These are phyloP conservation scores for Globisporangium orthogonon DNA, from an alignment of 352 stramenopile species.

Conservation along the genomic window DNA sequence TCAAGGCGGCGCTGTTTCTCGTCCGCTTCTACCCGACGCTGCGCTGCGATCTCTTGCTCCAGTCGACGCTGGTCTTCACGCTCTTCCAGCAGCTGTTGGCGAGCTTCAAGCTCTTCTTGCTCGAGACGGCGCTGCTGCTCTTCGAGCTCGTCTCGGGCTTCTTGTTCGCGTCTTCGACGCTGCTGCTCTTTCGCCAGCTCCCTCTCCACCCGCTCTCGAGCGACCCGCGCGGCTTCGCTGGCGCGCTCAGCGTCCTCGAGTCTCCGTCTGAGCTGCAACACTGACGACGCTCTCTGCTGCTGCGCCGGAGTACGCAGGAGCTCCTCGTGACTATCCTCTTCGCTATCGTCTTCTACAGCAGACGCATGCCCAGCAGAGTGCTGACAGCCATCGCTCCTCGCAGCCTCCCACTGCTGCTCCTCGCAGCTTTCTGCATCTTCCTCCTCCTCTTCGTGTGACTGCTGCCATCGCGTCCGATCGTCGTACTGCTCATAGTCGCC, in stretches of 20 bases:
- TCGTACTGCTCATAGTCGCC: conserved; percentile 1
- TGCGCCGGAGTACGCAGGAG: not conserved
- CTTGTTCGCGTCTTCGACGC: conserved; percentile 1
- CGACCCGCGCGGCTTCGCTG: conserved; percentile 26
- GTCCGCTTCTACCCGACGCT: conserved; percentile 3
- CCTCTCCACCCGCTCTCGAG: conserved; percentile 24
- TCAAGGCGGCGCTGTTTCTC: not conserved
- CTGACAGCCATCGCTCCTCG: too few relatives aligned
- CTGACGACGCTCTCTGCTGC: conserved; percentile 18
- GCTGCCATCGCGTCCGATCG: too few relatives aligned
- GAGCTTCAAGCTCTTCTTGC: too few relatives aligned
- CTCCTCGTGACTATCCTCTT: conserved; percentile 10
- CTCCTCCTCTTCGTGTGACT: too few relatives aligned
- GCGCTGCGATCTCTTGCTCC: conserved; percentile 6
- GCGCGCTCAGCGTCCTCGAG: conserved; percentile 35
- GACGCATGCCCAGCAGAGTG: too few relatives aligned
- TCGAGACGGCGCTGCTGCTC: too few relatives aligned
- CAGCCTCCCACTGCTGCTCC: not conserved
- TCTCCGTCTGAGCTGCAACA: conserved; percentile 35
- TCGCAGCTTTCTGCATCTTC: not conserved
- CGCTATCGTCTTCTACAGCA: not conserved
- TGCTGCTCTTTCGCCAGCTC: conserved; percentile 6
- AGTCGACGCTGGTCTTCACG: conserved; percentile 9
- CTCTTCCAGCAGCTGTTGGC: not conserved
- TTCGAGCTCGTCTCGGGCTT: conserved; percentile 3